Base-by-base conservation (phyloP, 192 early-diverging fungal species). In the Entophlyctis helioformis region DNA sequence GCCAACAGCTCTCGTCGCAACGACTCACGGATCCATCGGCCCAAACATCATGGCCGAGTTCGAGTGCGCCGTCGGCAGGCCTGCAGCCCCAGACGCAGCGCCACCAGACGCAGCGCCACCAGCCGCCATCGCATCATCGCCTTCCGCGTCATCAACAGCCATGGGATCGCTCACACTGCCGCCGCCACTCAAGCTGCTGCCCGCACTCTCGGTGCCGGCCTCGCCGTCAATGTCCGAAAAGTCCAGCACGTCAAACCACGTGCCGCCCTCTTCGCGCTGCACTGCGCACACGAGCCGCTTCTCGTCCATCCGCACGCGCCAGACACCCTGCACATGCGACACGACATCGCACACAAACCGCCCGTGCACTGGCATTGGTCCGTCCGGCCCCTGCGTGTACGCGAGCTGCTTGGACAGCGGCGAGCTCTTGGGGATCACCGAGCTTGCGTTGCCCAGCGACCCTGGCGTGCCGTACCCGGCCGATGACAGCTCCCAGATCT, bases 401-500 rank as follows among this genome's bases (percentile, higher is more conserved):
- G 60, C 57, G 34, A 57, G 42, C 50, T 27, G 42, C 28, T 21
- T 46, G 35, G 36, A 23, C 8, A 34, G 48, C 22, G 21, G 27
- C 16, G 51, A 42, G n/a, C 39, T 36, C 24, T 26, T 23, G 13
- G 41, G 46, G 29, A 47, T 51, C 21, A 49, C 34, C 27, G 36
- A 45, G 19, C 50, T 39, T 13, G 26, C 13, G 0, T 29, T 33
- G 35, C 15, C 44, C 46, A 36, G 31, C 31, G 22, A n/a, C 18
- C 19, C 22, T 5, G 12, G n/a, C 4, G 40, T 36, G 5, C 59
- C 64, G 51, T 64, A 64, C 9, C 52, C 66, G 12, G 57, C 59
- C 13, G 87, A 83, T 12, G 74, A 66, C n/a, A 93, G 72, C 54
- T 99, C 91, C 94, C 96, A 99, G 51, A 97, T 74, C 56, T 97